Percentiles rank a stretch among this genome's conserved stretches.
Conservation (phyloP, 1,139 yeast species). For the Blastobotrys arbuscula region DNA sequence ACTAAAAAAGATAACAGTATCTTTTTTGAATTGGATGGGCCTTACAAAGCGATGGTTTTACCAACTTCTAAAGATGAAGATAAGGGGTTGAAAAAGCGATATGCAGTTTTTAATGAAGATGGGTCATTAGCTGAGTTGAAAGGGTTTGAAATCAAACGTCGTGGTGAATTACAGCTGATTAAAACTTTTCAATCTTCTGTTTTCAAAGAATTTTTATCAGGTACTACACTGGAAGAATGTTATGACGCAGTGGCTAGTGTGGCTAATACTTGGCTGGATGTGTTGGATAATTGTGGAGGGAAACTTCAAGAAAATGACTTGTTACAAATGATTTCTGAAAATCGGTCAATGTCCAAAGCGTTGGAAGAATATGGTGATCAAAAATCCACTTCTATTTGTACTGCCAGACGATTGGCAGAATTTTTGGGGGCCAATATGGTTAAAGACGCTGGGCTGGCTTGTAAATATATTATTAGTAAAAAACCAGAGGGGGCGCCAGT, state of each 20-base stretch:
- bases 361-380: constrained; percentile 84
- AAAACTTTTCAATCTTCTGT: constrained; percentile 94
- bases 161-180: constrained; percentile 92
- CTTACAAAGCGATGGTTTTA: constrained; percentile 93
- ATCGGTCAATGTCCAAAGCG: constrained; percentile 90
- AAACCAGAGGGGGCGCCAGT: constrained; percentile 85
- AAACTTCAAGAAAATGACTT: constrained; percentile 92
- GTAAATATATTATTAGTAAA: constrained; percentile 86
- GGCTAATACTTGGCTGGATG: constrained; percentile 95
- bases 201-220: constrained; percentile 85
- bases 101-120: constrained; percentile 94
- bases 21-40: constrained; percentile 98
- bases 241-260: constrained; percentile 86
- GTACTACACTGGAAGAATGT: constrained; percentile 69
- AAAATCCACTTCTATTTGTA: constrained; percentile 92
- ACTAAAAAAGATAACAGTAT: constrained; percentile 88
- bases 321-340: constrained; percentile 91
- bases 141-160: constrained; percentile 93
- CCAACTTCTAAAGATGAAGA: constrained; percentile 99
- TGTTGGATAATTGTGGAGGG: constrained; percentile 78
- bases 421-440: constrained; percentile 97
- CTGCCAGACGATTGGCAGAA: constrained; percentile 89
- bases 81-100: constrained; percentile 90
- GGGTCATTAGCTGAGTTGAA: constrained; percentile 92
- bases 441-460: constrained; percentile 92